Base-by-base conservation (phyloP, 1,139 yeast species). In the Geotrichum reessii region DNA sequence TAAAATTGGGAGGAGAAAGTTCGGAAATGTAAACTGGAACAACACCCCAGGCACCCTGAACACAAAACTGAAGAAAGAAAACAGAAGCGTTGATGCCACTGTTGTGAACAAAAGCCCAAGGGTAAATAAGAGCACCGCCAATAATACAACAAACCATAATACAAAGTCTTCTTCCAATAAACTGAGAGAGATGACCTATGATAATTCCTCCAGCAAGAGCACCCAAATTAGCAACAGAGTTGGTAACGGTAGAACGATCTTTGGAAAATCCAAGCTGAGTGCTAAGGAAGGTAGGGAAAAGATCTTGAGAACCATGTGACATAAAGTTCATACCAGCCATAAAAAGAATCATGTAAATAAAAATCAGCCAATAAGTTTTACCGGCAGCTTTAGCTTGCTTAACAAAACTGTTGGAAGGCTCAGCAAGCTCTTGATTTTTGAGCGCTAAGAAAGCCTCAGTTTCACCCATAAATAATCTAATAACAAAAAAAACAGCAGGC, bases 41-140 rank as follows among this genome's bases (percentile, higher is more conserved):
- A 52, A 87, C 87, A 65, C 95, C 95, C 91, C 95, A 89, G 19
- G 90, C 87, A 64, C 96, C 96, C 73, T 87, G 95, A 54, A 88
- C 93, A 65, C 84, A 84, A 67, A 85, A 83, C 72, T 89, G 96
- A 66, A 88, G 74, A 75, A 86, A 87, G 73, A 87, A 88, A 1
- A 79, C 93, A 60, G 88, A 86, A 6, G 93, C 95, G 67, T 87
- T 85, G 63, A 86, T 81, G 42, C 84, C 88, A 24, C 75, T 67
- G 61, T 77, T 77, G 53, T 69, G 65, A 47, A 79, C 71, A 66
- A 83, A 87, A 0, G 88, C 92, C 91, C 92, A 84, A 52, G 90
- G 90, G 65, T 84, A 84, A 58, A 83, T 78, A 66, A 84, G 71
- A 9, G 86, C 86, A 27, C 80, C 95, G 55, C 95, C 93, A 46